A percentile compares a stretch with the other conserved stretches of the same genome.
phyloP scores from a whole-genome alignment of 1,284 basidiomycete species.

The Irpex rosettiformis region DNA sequence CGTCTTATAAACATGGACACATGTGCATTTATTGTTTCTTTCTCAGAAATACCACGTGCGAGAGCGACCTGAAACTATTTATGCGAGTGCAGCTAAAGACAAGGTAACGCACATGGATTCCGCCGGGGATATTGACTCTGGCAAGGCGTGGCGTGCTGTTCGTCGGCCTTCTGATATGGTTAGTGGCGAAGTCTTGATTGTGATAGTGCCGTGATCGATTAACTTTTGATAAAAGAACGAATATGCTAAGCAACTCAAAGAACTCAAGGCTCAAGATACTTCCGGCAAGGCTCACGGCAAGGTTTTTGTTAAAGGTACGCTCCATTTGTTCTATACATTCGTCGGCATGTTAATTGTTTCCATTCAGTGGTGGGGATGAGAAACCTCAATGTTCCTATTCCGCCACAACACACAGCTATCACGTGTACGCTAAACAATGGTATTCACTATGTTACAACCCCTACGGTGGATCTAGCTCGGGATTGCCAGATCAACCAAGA shows the following conservation, averaged over 20 bases:
- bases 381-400: constrained; percentile 71
- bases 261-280: constrained; percentile 74
- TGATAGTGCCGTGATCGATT: neutral
- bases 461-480: constrained; percentile 62
- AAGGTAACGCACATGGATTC: constrained; percentile 63
- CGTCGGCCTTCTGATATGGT: constrained; percentile 93
- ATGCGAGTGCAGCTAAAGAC: constrained; percentile 72
- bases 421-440: constrained; percentile 96
- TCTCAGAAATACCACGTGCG: constrained; percentile 57
- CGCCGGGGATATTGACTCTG: constrained; percentile 78
- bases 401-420: constrained; percentile 68
- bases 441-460: constrained; percentile 94
- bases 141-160: constrained; percentile 86
- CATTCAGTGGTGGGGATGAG: constrained; percentile 79
- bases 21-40: constrained; percentile 2
- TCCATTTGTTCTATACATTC: neutral
- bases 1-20: neutral
- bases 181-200: constrained; percentile 21
- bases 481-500: constrained; percentile 84
- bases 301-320: constrained; percentile 85
- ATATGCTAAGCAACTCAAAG: constrained; percentile 84
- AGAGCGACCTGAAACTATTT: constrained; percentile 72
- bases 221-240: constrained; percentile 63
- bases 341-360: constrained; percentile 3
- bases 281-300: constrained; percentile 83